These are phyloP conservation scores for Zoysia matrella DNA, from an alignment of 202 grass and related monocot species.

Conservation along the genomic window DNA sequence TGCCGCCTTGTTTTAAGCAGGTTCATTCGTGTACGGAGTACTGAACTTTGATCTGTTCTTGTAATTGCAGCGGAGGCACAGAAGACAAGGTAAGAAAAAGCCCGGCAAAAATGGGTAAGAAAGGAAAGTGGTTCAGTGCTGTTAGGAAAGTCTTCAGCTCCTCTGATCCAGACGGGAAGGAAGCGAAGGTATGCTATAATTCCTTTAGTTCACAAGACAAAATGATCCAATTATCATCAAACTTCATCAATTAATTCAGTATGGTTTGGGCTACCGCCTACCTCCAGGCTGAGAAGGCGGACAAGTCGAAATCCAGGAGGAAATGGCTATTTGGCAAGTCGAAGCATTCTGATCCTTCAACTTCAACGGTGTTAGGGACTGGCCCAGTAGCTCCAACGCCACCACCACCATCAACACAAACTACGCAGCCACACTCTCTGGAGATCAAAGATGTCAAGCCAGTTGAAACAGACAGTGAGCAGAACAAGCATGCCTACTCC, in stretches of 20 bases:
- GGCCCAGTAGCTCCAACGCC: constrained; percentile 29
- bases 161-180: constrained; percentile 57
- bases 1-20: not conserved
- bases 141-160: constrained; percentile 79
- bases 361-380: constrained; percentile 36
- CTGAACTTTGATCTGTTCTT: constrained; percentile 43
- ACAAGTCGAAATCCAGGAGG: constrained; percentile 66
- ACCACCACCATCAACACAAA: constrained; percentile 14
- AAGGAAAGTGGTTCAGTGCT: constrained; percentile 79
- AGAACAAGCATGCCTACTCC: constrained; percentile 83
- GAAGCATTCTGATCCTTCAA: constrained; percentile 46
- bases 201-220: not conserved
- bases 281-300: constrained; percentile 39
- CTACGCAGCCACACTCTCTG: constrained; percentile 43
- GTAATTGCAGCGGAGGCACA: constrained; percentile 15
- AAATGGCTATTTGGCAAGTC: constrained; percentile 80
- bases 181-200: constrained; percentile 59
- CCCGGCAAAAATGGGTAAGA: constrained; percentile 70
- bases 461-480: constrained; percentile 58
- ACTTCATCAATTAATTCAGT: constrained; percentile 31
- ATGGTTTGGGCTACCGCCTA: not conserved
- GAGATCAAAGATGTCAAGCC: constrained; percentile 61
- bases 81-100: constrained; percentile 24
- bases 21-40: not conserved
- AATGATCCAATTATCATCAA: constrained; percentile 10